phyloP scores from a whole-genome alignment of 2,329 filamentous ascomycete genomes.

The Incumbomyces delicatus region DNA sequence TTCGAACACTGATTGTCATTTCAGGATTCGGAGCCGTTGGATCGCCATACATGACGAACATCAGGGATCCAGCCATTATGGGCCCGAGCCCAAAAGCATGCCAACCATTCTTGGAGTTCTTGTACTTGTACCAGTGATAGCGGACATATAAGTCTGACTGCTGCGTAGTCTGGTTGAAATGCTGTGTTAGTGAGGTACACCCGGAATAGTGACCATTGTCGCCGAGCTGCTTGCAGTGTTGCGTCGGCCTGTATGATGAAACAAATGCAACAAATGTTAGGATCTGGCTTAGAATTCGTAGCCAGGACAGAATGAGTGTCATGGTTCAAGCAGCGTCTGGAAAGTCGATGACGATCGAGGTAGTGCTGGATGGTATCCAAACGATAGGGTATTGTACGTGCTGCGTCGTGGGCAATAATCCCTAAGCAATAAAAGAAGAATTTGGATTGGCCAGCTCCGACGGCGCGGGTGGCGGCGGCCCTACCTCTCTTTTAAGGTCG shows the following conservation, averaged over 20 bases:
- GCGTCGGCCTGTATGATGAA: constrained; percentile 20
- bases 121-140: constrained; percentile 19
- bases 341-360: too few relatives aligned
- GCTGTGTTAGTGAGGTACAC: constrained; percentile 15
- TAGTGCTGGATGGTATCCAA: too few relatives aligned
- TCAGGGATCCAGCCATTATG: constrained; percentile 19
- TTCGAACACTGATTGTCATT: constrained; percentile 18
- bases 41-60: constrained; percentile 23
- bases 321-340: not conserved
- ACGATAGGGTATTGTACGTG: too few relatives aligned
- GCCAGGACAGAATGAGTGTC: not conserved
- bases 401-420: not conserved
- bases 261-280: constrained; percentile 9
- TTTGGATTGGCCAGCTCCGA: not conserved
- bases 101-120: constrained; percentile 17
- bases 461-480: not conserved
- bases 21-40: constrained; percentile 9
- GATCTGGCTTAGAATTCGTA: not conserved
- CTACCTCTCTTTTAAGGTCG: too few relatives aligned
- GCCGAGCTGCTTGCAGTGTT: constrained; percentile 21
- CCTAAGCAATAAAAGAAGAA: constrained; percentile 1
- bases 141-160: constrained; percentile 19
- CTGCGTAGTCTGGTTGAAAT: constrained; percentile 19
- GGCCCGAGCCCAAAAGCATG: constrained; percentile 17
- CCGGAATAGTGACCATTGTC: constrained; percentile 10